A percentile compares a stretch with the other conserved stretches of the same genome.
These are phyloP conservation scores for Schizonepeta tenuifolia DNA, from an alignment of 257 asterid genomes.

Conservation along the genomic window DNA sequence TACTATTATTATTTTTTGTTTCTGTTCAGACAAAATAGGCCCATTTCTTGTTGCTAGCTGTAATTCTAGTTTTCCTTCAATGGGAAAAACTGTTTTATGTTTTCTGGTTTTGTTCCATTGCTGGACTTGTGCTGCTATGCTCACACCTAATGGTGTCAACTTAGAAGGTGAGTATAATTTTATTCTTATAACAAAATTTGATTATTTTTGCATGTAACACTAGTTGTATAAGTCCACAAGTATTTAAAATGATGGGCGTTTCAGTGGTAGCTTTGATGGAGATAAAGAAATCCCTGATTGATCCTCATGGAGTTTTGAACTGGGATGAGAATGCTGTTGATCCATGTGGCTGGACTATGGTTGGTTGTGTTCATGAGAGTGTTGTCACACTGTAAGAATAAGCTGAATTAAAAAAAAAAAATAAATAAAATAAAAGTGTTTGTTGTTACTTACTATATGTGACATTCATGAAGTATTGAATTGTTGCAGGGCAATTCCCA, in stretches of 20 bases:
- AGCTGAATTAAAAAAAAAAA: background rate
- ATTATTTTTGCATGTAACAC: background rate
- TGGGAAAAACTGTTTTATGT: constrained; percentile 35
- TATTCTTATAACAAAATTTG: background rate
- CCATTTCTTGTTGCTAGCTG: constrained; percentile 13
- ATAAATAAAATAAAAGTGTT: background rate
- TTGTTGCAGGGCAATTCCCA: constrained; percentile 76
- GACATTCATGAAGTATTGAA: constrained; percentile 1
- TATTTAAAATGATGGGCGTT: background rate
- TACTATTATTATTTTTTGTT: background rate
- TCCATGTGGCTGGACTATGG: constrained; percentile 94
- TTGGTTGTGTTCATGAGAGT: constrained; percentile 66
- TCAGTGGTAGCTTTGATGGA: constrained; percentile 88
- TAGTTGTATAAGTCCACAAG: background rate
- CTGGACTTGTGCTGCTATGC: constrained; percentile 62
- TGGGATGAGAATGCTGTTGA: constrained; percentile 89
- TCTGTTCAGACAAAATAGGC: constrained; percentile 15
- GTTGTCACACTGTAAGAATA: constrained; percentile 73
- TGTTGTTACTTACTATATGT: background rate
- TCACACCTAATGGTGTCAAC: constrained; percentile 88
- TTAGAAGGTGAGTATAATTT: constrained; percentile 64
- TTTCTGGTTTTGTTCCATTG: constrained; percentile 45
- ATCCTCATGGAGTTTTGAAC: constrained; percentile 71
- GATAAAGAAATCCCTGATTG: constrained; percentile 62
- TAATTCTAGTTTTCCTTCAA: constrained; percentile 25